Base-by-base conservation (phyloP, 208 protist genomes). In the Trypanosomatidae sp. region DNA sequence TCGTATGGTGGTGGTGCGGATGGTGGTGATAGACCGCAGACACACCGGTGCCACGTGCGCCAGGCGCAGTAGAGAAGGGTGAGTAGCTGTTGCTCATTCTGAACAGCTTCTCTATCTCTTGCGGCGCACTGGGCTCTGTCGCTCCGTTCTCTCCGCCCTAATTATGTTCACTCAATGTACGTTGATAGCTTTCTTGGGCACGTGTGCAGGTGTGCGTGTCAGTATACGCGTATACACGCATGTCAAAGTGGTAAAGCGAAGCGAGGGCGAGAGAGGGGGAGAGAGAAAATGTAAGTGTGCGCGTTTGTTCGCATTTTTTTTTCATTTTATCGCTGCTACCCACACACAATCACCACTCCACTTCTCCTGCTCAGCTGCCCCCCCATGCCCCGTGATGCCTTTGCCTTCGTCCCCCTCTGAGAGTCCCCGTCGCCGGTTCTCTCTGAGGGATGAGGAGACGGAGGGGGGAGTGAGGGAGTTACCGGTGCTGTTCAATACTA, bases 61-160 rank as follows among this genome's bases (percentile, higher is more conserved):
- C 55, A 0, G 74, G 74, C 9, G 67, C 74, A 22, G 74, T 79
- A 1, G 74, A 74, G 33, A 74, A 74, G 33, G 72, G 65, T 8
- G 59, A 74, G 33, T 79, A 76, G 33, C 46, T 73, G 75, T 67
- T 80, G 64, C 62, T 80, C 74, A 77, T 74, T 1, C 52, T 65
- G 39, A 22, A 10, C 9, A 10, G n/a, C n/a, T 22, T 47, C 22
- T 69, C 43, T 69, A 8, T 22, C 43, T 17, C 64, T 52, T 33
- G 65, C 2, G 46, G 49, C 10, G 46, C 19, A 53, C 47, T 9
- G 28, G 9, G 17, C 15, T n/a, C 39, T 25, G 60, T 12, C 39
- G 60, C 9, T 15, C 22, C 60, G 36, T 46, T 65, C 8, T 65
- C 8, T 12, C 3, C 36, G 33, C 2, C 39, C 10, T 22, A 39